Base-by-base conservation (phyloP, 495 filamentous ascomycete genomes). In the Pyrenopolyporus hunteri region DNA sequence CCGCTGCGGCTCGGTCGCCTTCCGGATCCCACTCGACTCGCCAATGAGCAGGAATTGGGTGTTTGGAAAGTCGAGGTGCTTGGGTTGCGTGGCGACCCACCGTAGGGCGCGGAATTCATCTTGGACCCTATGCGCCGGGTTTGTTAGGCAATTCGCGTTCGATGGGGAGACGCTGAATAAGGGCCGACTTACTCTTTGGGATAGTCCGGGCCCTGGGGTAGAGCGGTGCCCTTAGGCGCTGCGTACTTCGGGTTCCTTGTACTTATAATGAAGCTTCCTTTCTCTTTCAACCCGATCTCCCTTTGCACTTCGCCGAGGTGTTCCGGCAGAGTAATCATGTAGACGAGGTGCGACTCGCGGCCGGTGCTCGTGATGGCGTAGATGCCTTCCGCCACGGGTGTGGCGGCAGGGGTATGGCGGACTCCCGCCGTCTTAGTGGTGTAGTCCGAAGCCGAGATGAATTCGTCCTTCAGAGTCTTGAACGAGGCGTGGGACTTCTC, bases 21-120 rank as follows among this genome's bases (percentile, higher is more conserved):
- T 90, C 6, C 79, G 78, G 25, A 90, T 68, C 5, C 83, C 83
- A 1, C 84, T 78, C 1, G 82, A 83, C 64, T 92, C 87, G 16
- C 93, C 93, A 58, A 96, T 86, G 57, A 97, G 80, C 13, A 97
- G 75, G 47, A 96, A 84, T 68, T 97, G 92, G 0, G 90, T 83
- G 63, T 91, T 89, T 17, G 81, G 80, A 67, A 89, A 91, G 56
- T 96, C 83, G 39, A 97, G 78, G 67, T 93, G 85, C 49, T 92
- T 84, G 0, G 92, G 90, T 50, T 85, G 74, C 6, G 90, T 76
- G 1, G 89, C 83, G 31, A 85, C 78, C 93, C 92, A 97, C 37
- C 87, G 83, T 3, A 86, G 81, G 3, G 83, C 83, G 14, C 79
- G 72, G 66, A 97, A 98, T 57, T 91, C 89, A 11, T 91, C 82